Evolutionary conservation across 257 asterid species (phyloP).

Genomic region (Primulina tabacum): DNA sequence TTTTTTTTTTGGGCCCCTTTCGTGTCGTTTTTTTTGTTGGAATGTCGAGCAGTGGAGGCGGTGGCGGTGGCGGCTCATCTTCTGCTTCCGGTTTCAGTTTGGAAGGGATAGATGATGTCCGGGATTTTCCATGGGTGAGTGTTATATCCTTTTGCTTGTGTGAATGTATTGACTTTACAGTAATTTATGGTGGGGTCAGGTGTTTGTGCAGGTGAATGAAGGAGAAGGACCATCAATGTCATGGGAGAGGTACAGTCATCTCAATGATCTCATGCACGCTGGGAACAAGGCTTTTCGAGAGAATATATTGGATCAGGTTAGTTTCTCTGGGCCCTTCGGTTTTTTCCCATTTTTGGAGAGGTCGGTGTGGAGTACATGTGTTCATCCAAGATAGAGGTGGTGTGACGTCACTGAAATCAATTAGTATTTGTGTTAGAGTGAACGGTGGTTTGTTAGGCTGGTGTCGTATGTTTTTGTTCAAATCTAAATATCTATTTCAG

Average conservation of each 20-base stretch:
- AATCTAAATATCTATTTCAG: background rate
- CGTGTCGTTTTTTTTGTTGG: background rate
- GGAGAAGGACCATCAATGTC: slow-evolving; percentile 63
- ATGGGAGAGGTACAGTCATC: slow-evolving; percentile 55
- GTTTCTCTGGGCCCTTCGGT: background rate
- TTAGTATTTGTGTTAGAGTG: background rate
- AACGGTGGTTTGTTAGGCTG: background rate
- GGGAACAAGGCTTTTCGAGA: slow-evolving; percentile 77
- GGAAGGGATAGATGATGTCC: slow-evolving; percentile 72
- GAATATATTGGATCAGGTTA: slow-evolving; percentile 68
- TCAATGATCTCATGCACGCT: slow-evolving; percentile 51
- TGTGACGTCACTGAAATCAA: too few relatives aligned
- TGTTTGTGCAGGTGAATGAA: slow-evolving; percentile 40
- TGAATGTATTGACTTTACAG: background rate
- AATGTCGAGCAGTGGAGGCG: slow-evolving; percentile 39
- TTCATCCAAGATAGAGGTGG: too few relatives aligned
- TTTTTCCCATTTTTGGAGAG: background rate
- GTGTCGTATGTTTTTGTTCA: background rate
- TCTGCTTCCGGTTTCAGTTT: slow-evolving; percentile 43
- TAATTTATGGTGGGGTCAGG: slow-evolving; percentile 14
- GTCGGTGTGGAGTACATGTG: background rate
- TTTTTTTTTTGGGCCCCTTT: background rate
- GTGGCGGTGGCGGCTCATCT: slow-evolving; percentile 4
- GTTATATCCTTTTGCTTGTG: background rate
- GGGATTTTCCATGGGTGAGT: slow-evolving; percentile 64